Percentiles rank a stretch among this genome's conserved stretches.
Conservation (phyloP, 179 eudicot species). For the Silene coronaria region DNA sequence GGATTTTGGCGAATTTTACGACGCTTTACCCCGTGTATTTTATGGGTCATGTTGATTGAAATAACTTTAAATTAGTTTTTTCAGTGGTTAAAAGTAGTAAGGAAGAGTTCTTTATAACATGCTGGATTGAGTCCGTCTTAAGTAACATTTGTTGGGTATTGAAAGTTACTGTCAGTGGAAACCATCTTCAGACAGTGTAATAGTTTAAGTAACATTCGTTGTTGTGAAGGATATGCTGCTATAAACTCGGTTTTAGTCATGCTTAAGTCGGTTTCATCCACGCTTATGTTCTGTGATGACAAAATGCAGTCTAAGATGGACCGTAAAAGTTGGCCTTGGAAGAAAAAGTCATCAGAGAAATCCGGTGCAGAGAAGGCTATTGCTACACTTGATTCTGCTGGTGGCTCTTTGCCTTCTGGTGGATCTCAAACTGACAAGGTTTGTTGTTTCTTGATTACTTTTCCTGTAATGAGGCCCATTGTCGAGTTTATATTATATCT, state of each 20-base stretch:
- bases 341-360: constrained; percentile 84
- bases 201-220: background rate
- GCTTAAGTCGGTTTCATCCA: background rate
- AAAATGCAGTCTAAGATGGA: constrained; percentile 56
- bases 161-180: background rate
- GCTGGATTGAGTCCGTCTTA: constrained; percentile 2
- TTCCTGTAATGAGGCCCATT: background rate
- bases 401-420: constrained; percentile 35
- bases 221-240: background rate
- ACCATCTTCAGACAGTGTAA: background rate
- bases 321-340: constrained; percentile 88
- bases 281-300: background rate
- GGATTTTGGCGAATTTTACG: background rate
- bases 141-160: background rate
- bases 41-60: background rate
- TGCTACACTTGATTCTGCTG: constrained; percentile 50
- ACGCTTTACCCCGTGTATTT: background rate
- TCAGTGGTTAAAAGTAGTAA: background rate
- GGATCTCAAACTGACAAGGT: constrained; percentile 60
- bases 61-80: background rate
- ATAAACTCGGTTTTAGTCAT: background rate
- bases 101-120: background rate
- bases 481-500: background rate
- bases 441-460: constrained; percentile 2
- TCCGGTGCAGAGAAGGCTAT: constrained; percentile 51